Evolutionary conservation across 2,329 filamentous ascomycete species (phyloP).

Genomic region (Metarhizium humberi): DNA sequence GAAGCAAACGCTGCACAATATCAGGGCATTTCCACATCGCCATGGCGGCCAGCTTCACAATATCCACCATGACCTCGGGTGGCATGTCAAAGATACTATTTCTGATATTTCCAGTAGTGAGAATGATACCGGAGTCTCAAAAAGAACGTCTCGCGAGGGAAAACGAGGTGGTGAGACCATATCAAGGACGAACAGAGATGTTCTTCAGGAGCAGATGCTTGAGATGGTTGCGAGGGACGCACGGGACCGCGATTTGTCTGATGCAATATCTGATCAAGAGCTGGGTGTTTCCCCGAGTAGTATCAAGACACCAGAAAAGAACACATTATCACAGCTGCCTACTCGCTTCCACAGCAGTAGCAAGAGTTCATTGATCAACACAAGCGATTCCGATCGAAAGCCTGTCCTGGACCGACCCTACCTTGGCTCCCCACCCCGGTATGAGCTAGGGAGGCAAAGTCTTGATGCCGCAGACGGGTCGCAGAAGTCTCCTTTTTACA

Average conservation of each 20-base stretch:
- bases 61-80: constrained; percentile 39
- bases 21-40: constrained; percentile 46
- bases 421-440: constrained; percentile 12
- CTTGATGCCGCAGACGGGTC: constrained; percentile 34
- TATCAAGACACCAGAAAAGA: constrained; percentile 23
- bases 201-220: constrained; percentile 53
- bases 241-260: constrained; percentile 28
- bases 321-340: constrained; percentile 15
- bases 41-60: constrained; percentile 40
- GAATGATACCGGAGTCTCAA: constrained; percentile 27
- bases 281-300: constrained; percentile 20
- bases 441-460: constrained; percentile 30
- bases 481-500: constrained; percentile 30
- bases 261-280: constrained; percentile 20
- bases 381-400: constrained; percentile 30
- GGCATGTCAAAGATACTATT: constrained; percentile 37
- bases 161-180: constrained; percentile 29
- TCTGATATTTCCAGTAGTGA: constrained; percentile 56
- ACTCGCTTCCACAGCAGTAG: constrained; percentile 25
- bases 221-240: constrained; percentile 50
- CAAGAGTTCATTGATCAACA: constrained; percentile 26
- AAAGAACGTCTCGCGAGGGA: constrained; percentile 21
- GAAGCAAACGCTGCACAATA: constrained; percentile 48
- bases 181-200: constrained; percentile 37
- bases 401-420: constrained; percentile 12